These are phyloP conservation scores for Plasmodium knowlesi DNA, from an alignment of 169 alveolate species.

Conservation along the genomic window DNA sequence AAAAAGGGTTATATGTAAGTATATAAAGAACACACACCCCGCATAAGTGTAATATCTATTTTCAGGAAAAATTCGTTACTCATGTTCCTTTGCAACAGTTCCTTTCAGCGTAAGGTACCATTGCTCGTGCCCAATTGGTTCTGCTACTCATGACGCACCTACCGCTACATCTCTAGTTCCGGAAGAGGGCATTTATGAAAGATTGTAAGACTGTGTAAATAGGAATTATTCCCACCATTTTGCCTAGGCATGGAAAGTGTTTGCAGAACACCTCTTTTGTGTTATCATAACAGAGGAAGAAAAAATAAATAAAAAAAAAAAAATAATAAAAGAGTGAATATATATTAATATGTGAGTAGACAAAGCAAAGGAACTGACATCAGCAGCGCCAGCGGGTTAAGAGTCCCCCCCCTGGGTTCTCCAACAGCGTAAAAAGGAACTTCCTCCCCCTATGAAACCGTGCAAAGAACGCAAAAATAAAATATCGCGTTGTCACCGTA, in stretches of 20 bases:
- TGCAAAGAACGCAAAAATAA: background rate
- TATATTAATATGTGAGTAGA: background rate
- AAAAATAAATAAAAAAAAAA: too few species aligned
- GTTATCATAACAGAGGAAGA: background rate
- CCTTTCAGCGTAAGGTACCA: background rate
- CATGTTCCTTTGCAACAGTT: background rate
- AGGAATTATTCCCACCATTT: background rate
- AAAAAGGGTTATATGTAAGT: background rate
- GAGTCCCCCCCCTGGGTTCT: background rate
- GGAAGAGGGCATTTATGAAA: background rate
- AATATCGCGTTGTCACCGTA: background rate
- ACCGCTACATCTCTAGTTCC: background rate
- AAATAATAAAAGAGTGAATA: background rate
- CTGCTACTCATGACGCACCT: background rate
- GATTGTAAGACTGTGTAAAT: background rate
- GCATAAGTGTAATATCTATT: background rate
- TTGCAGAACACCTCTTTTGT: background rate
- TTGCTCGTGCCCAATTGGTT: background rate
- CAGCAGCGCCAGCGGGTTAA: background rate
- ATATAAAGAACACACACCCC: background rate
- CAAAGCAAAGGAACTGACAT: background rate
- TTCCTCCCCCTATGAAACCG: background rate
- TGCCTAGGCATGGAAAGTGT: background rate
- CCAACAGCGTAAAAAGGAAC: background rate
- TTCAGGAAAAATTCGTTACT: background rate